Evolutionary conservation across 257 asterid genomes (phyloP).

Genomic region (Orobanche coerulescens): DNA sequence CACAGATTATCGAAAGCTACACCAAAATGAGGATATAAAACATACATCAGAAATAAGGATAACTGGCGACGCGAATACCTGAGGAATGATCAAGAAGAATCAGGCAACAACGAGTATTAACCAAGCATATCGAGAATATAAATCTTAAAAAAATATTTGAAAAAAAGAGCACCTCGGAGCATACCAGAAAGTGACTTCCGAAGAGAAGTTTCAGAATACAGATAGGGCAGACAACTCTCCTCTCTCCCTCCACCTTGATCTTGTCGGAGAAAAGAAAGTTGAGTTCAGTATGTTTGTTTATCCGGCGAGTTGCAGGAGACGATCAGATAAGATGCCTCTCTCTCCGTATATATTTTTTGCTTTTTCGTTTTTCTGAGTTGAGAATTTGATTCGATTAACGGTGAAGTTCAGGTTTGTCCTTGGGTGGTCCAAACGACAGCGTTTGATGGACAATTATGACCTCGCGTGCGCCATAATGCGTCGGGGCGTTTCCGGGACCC

Average conservation of each 20-base stretch:
- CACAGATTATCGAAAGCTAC: conserved; percentile 14
- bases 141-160: neutral
- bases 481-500: conserved; percentile 23
- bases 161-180: conserved; percentile 21
- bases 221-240: conserved; percentile 9
- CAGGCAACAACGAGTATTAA: conserved; percentile 27
- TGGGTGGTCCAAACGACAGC: neutral
- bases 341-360: neutral
- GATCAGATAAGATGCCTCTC: conserved; percentile 21
- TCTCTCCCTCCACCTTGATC: conserved; percentile 13
- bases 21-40: conserved; percentile 20
- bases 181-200: conserved; percentile 32
- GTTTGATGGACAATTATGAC: neutral
- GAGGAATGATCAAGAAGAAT: conserved; percentile 21
- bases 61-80: conserved; percentile 3
- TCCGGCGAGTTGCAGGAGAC: conserved; percentile 31
- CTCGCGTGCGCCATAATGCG: conserved; percentile 16
- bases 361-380: conserved; percentile 10
- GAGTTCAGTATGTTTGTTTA: conserved; percentile 25
- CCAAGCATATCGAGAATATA: conserved; percentile 28
- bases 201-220: conserved; percentile 16
- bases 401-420: conserved; percentile 16
- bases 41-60: conserved; percentile 22
- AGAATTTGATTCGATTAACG: conserved; percentile 21
- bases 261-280: conserved; percentile 33